Conservation (phyloP, 2,329 filamentous ascomycete genomes). For the Fusarium nisikadoi region DNA sequence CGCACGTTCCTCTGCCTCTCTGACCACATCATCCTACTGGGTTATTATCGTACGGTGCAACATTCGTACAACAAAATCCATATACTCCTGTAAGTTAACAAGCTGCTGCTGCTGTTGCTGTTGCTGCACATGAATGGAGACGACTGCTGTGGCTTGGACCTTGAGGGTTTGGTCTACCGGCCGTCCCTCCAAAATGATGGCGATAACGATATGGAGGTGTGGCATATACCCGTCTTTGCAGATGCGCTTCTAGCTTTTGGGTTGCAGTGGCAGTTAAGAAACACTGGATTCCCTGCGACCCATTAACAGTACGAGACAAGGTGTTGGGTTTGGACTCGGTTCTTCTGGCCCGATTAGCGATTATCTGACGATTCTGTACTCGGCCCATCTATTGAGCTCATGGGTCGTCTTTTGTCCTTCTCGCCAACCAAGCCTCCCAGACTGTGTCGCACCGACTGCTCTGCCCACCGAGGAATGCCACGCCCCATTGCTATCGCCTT, state of each 20-base stretch:
- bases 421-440: conserved; percentile 24
- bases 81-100: conserved; percentile 41
- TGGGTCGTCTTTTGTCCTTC: conserved; percentile 28
- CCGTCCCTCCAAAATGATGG: conserved; percentile 8
- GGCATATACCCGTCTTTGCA: conserved; percentile 30
- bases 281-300: conserved; percentile 4
- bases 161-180: conserved; percentile 12
- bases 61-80: conserved; percentile 41
- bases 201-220: conserved; percentile 22
- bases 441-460: conserved; percentile 37
- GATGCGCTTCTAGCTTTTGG: conserved; percentile 24
- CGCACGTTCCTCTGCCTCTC: conserved; percentile 44
- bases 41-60: conserved; percentile 46
- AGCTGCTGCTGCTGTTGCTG: conserved; percentile 20
- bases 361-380: conserved; percentile 36
- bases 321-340: conserved; percentile 18
- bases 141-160: conserved; percentile 30
- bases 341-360: conserved; percentile 38
- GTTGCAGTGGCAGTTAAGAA: conserved; percentile 1
- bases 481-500: conserved; percentile 39
- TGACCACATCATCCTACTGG: conserved; percentile 42
- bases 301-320: not conserved
- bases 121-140: conserved; percentile 38
- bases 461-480: conserved; percentile 42
- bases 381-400: conserved; percentile 34